Evolutionary conservation across 306 rosid species (phyloP), one percentile per base, ranked within the genome.

Genomic region (Begonia fuchsioides): DNA sequence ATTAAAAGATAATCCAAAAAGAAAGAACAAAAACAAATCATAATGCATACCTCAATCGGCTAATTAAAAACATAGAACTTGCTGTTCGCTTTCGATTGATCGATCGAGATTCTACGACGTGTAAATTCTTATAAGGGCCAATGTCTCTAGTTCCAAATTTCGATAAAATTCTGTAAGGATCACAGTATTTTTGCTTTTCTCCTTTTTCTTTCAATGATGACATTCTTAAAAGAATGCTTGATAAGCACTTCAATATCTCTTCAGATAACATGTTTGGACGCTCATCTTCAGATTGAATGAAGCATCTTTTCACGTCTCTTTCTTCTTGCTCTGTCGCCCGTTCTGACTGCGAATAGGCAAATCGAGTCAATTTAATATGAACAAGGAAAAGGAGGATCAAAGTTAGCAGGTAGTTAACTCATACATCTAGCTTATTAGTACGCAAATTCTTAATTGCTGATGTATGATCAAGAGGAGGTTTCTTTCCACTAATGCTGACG

Each of bases 211-310:
- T 82, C 12, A 17, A 64, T 3, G 72, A 59, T 68, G 76, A 74
- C 80, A 78, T 64, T 67, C 95, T 70, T 62, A 71, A 49, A 64
- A 90, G 72, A 68, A 84, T 79, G 76, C 71, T 81, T 49, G 84
- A 70, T 62, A 84, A 75, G 64, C 97, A 90, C 75, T 76, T 84
- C 6, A 90, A 50, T 58, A 79, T 79, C 59, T 68, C 71, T 67
- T 84, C 92, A n/a, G 95, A 81, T 50, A 81, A 60, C 58, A 43
- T 60, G 80, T 90, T 90, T 17, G 97, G 95, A 48, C 53, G 56
- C 15, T 90, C 82, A 60, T 75, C n/a, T n/a, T n/a, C n/a, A n/a
- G n/a, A n/a, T n/a, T n/a, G n/a, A n/a, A n/a, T n/a, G n/a, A n/a
- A n/a, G n/a, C n/a, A n/a, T n/a, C n/a, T n/a, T n/a, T n/a, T 59